Percentiles rank a stretch among this genome's conserved stretches.
These are phyloP conservation scores for Cydonia oblonga DNA, from an alignment of 331 rosid species.

Conservation along the genomic window DNA sequence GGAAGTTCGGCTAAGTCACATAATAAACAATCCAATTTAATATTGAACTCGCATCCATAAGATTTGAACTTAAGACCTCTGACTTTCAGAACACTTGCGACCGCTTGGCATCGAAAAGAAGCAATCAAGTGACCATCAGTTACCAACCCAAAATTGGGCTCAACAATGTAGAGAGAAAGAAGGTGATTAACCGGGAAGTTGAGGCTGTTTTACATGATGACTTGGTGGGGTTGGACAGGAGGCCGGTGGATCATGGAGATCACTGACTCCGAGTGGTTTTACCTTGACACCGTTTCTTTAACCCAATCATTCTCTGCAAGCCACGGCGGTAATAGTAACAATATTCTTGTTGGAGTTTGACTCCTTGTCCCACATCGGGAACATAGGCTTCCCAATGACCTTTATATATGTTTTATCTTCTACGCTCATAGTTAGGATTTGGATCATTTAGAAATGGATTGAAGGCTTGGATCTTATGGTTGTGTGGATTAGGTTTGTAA, in stretches of 20 bases:
- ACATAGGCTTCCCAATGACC: no score
- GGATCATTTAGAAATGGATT: no score
- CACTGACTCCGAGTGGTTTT: constrained; percentile 24
- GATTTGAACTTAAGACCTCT: no score
- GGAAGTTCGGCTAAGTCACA: no score
- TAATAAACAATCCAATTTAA: no score
- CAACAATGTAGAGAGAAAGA: not conserved
- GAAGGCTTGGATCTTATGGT: no score
- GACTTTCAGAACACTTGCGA: not conserved
- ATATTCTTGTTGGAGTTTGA: no score
- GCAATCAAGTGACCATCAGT: not conserved
- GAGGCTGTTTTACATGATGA: not conserved
- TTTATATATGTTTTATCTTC: no score
- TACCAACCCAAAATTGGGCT: not conserved
- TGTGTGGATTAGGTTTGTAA: no score
- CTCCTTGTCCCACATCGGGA: no score
- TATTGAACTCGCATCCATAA: no score
- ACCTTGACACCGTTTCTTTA: constrained; percentile 17
- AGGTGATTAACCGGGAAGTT: not conserved
- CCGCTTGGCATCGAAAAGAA: not conserved
- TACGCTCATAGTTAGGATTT: no score
- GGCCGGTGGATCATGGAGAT: not conserved
- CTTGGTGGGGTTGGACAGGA: not conserved
- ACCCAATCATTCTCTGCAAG: constrained; percentile 5
- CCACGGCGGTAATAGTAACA: not conserved